phyloP scores from a whole-genome alignment of 108 stramenopile genomes.

The Nannochloropsis gaditana region DNA sequence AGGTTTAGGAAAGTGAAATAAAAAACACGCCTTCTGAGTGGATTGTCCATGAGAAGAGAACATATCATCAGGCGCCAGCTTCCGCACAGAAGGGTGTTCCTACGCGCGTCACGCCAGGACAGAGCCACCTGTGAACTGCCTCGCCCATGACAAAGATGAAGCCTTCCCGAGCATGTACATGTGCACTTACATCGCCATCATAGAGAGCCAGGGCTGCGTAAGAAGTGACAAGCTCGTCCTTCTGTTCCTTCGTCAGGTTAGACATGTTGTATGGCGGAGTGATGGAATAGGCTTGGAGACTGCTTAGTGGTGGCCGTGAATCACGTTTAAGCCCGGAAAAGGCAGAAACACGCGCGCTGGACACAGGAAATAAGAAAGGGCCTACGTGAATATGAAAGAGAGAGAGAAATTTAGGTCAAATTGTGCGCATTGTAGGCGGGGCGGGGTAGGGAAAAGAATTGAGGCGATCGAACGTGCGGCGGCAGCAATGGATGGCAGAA shows the following conservation, averaged over 20 bases:
- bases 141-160: background rate
- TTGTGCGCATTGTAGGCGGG: too few species aligned
- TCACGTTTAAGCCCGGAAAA: background rate
- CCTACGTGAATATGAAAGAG: background rate
- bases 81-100: too few species aligned
- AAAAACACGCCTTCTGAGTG: too few species aligned
- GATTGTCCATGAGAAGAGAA: too few species aligned
- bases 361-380: background rate
- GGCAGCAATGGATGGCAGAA: too few species aligned
- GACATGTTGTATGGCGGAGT: conserved; percentile 23
- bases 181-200: conserved; percentile 68
- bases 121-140: background rate
- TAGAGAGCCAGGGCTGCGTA: conserved; percentile 86
- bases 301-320: conserved; percentile 18
- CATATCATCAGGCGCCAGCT: too few species aligned
- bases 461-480: too few species aligned
- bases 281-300: conserved; percentile 20
- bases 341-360: conserved; percentile 14
- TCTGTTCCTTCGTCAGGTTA: conserved; percentile 71
- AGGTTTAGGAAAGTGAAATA: background rate
- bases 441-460: too few species aligned
- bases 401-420: background rate
- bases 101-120: too few species aligned
- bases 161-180: background rate
- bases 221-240: conserved; percentile 82